Base-by-base conservation (phyloP, 129 eudicot species). In the Flaveria bidentis region DNA sequence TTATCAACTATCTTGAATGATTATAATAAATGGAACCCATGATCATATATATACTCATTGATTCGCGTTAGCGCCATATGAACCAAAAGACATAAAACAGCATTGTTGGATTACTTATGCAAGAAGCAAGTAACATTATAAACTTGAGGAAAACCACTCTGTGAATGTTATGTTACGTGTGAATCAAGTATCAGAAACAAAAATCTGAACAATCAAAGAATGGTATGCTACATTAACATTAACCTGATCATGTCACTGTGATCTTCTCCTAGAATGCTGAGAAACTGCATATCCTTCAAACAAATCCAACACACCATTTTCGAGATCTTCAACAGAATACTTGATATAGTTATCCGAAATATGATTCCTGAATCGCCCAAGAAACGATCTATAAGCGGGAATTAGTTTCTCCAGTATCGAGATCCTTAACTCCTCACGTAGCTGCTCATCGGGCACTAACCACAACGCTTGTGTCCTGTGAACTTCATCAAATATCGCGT, bases 271-370 rank as follows among this genome's bases (percentile, higher is more conserved):
- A 70, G 85, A 68, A 74, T 87, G 90, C 57, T 90, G 91, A 6
- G 85, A 66, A 63, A 64, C 86, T 6, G 91, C 89, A 71, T 69
- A 83, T 28, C 97, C 96, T 76, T 89, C 91, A 44, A 92, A 92
- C 70, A 92, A 87, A 65, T 89, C 96, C 82, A 87, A 75, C 22
- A 92, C 89, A 3, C 89, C 87, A 58, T 66, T 66, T 72, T 92
- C 91, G 66, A 89, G 88, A 65, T 92, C 92, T 78, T 89, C 91
- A 60, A 79, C 89, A 6, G 96, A 82, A 70, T 89, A 92, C 82
- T 92, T 92, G 67, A 92, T 84, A 68, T 85, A 84, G 71, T 85
- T 85, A 71, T 92, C 96, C 0, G 92, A 86, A 23, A 91, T 87
- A 70, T 87, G 90, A 77, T 86, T 82, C 86, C 93, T 81, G 71